Conservation (phyloP, 1,284 basidiomycete species). For the Naganishia sp. region DNA sequence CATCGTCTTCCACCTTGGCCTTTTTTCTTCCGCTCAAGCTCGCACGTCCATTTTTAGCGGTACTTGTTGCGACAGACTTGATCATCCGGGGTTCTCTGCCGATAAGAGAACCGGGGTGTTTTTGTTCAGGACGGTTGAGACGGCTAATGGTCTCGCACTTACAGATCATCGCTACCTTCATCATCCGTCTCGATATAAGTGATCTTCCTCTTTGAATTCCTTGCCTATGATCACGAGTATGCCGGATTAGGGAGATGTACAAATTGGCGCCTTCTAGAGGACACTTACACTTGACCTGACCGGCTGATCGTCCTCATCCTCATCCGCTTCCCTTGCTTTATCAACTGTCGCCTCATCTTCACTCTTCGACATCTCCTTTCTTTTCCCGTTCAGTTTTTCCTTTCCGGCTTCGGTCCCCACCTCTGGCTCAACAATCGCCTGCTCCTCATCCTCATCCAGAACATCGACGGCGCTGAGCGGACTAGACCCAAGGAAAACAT, state of each 20-base stretch:
- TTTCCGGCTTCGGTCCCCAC: slow-evolving; percentile 39
- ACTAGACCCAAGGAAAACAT: slow-evolving; percentile 11
- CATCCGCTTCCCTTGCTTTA: slow-evolving; percentile 28
- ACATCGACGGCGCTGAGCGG: slow-evolving; percentile 14
- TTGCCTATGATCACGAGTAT: slow-evolving; percentile 21
- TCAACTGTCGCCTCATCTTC: slow-evolving; percentile 19
- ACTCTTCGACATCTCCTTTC: slow-evolving; percentile 4
- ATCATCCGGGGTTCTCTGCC: slow-evolving; percentile 21
- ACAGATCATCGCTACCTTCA: slow-evolving; percentile 33
- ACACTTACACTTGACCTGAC: slow-evolving; percentile 8
- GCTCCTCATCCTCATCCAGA: slow-evolving; percentile 21
- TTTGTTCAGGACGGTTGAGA: background rate
- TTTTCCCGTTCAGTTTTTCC: slow-evolving; percentile 38
- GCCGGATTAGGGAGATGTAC: slow-evolving; percentile 6
- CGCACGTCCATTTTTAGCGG: slow-evolving; percentile 27
- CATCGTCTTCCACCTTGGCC: slow-evolving; percentile 42
- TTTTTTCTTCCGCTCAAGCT: slow-evolving; percentile 16
- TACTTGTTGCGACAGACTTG: slow-evolving; percentile 12
- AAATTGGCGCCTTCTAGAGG: background rate
- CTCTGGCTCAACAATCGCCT: slow-evolving; percentile 27
- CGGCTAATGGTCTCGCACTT: background rate
- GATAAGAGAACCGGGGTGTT: background rate
- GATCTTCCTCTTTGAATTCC: slow-evolving; percentile 50
- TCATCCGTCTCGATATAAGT: slow-evolving; percentile 51
- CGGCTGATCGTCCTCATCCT: slow-evolving; percentile 27